Base-by-base conservation (phyloP, 257 asterid species). In the Scutellaria galericulata region DNA sequence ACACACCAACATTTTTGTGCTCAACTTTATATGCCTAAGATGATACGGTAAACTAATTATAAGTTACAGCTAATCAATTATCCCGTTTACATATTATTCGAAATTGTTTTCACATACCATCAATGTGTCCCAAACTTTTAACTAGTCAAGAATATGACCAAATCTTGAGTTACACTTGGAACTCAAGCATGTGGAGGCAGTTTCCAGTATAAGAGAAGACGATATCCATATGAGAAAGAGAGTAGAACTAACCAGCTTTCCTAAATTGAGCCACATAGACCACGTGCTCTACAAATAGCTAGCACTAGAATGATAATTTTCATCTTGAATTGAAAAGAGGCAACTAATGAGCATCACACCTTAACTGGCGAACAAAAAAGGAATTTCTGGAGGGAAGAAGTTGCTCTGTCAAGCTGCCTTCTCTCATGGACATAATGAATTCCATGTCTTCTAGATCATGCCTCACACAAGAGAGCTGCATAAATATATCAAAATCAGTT, bases 371-470 rank as follows among this genome's bases (percentile, higher is more conserved):
- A 55, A 89, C 86, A 57, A 91, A 86, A 82, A 91, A 89, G 4
- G 96, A 88, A 74, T 79, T 87, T 79, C 90, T 86, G 1, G 92
- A 83, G 73, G 97, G 97, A 69, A 91, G 97, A 80, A 91, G 97
- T 64, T 88, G 94, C 76, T 91, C 96, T 0, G 91, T 83, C 83
- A 91, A 84, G 86, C 81, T 84, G 73, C 91, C 94, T 79, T 91
- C 89, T 71, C 89, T 81, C 81, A 80, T 77, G 82, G 96, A 87
- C 97, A 91, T 86, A 55, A 91, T 86, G 73, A 87, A 85, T 78
- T 86, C 91, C 97, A 89, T 91, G 83, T 89, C 96, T 86, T 87
- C 97, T 77, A 91, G 75, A 79, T 91, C 97, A 82, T 82, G 81
- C 69, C 86, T 86, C 57, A 87, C 85, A 69, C 80, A 82, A 44